A percentile compares a stretch with the other conserved stretches of the same genome.
These are phyloP conservation scores for Apiotrichum laibachii DNA, from an alignment of 1,284 basidiomycete species.

Conservation along the genomic window DNA sequence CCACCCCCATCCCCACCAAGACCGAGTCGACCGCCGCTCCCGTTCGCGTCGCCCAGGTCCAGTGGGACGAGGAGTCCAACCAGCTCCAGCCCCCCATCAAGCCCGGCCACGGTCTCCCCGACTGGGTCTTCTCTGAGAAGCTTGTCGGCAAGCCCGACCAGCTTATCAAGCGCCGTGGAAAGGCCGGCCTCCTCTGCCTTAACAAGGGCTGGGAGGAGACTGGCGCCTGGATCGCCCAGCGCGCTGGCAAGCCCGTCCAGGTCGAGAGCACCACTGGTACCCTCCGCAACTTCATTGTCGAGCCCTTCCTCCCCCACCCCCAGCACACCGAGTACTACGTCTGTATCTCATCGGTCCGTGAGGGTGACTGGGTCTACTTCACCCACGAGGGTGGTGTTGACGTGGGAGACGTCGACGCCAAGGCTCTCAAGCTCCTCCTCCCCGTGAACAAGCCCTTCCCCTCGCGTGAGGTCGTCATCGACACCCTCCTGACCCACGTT, in stretches of 20 bases:
- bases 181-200: slow-evolving; percentile 89
- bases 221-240: slow-evolving; percentile 79
- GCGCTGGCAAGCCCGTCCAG: slow-evolving; percentile 88
- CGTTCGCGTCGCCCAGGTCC: slow-evolving; percentile 52
- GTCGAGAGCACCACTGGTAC: slow-evolving; percentile 93
- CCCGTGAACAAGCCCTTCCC: slow-evolving; percentile 77
- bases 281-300: slow-evolving; percentile 95
- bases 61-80: slow-evolving; percentile 72
- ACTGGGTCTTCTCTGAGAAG: slow-evolving; percentile 82
- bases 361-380: slow-evolving; percentile 96
- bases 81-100: slow-evolving; percentile 62
- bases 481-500: slow-evolving; percentile 73
- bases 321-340: slow-evolving; percentile 96
- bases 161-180: slow-evolving; percentile 98
- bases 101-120: slow-evolving; percentile 69
- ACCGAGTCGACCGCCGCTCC: slow-evolving; percentile 48
- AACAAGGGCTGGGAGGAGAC: slow-evolving; percentile 91
- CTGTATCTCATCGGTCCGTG: slow-evolving; percentile 93
- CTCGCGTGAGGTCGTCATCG: slow-evolving; percentile 69
- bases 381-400: slow-evolving; percentile 99
- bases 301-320: slow-evolving; percentile 95
- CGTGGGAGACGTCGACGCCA: slow-evolving; percentile 96
- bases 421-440: slow-evolving; percentile 86
- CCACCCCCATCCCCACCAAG: slow-evolving; percentile 55
- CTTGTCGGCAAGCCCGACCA: slow-evolving; percentile 95